Conservation (phyloP, 805 yeast species). For the Yamadazyma scolyti region DNA sequence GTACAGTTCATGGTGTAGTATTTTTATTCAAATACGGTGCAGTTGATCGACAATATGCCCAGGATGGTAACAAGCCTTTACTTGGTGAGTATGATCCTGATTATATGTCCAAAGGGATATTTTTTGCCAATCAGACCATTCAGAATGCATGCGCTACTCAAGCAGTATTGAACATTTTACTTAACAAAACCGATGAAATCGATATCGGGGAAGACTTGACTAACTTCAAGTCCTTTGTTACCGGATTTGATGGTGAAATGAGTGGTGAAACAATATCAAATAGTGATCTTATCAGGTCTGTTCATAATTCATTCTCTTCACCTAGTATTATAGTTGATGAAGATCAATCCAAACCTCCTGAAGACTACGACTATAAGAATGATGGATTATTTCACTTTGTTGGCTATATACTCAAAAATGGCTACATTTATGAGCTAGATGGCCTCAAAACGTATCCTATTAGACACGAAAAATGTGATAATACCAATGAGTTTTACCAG, state of each 20-base stretch:
- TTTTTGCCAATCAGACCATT: slow-evolving; percentile 61
- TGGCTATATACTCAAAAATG: slow-evolving; percentile 46
- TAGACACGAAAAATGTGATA: slow-evolving; percentile 39
- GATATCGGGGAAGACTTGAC: slow-evolving; percentile 47
- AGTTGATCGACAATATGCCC: slow-evolving; percentile 29
- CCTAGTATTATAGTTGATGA: slow-evolving; percentile 53
- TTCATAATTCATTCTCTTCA: slow-evolving; percentile 59
- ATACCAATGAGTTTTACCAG: slow-evolving; percentile 38
- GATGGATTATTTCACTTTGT: slow-evolving; percentile 61
- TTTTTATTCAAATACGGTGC: slow-evolving; percentile 59
- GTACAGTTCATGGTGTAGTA: slow-evolving; percentile 55
- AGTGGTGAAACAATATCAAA: slow-evolving; percentile 61
- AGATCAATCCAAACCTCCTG: slow-evolving; percentile 18
- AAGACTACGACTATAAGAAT: slow-evolving; percentile 29
- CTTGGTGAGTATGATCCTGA: slow-evolving; percentile 42
- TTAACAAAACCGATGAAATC: slow-evolving; percentile 29
- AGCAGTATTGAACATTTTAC: slow-evolving; percentile 56
- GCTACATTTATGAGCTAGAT: slow-evolving; percentile 55
- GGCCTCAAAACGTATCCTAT: slow-evolving; percentile 58
- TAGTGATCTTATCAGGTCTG: slow-evolving; percentile 51
- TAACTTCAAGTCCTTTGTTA: slow-evolving; percentile 47
- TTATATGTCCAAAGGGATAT: slow-evolving; percentile 35
- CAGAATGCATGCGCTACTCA: slow-evolving; percentile 75
- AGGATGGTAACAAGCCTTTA: slow-evolving; percentile 30
- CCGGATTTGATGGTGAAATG: slow-evolving; percentile 51